Evolutionary conservation across 2,329 filamentous ascomycete species (phyloP), one percentile per base, ranked within the genome.

Genomic region (Colletotrichum spinosum): DNA sequence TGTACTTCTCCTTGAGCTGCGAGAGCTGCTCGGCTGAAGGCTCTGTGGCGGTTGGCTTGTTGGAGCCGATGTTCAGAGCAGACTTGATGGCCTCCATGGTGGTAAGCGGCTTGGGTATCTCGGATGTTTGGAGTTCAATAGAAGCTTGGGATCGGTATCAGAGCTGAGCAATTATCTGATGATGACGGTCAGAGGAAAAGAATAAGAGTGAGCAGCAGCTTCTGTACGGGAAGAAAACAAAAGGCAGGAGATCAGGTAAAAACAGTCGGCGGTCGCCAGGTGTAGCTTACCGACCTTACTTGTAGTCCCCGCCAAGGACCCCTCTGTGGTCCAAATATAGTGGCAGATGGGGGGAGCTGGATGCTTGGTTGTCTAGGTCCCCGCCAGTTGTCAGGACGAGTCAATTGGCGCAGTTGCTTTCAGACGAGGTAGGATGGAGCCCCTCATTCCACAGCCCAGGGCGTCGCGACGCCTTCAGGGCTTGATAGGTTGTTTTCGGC

Each of bases 1-100:
- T 83, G 81, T 94, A 97, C 76, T 90, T 91, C 69, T 90, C 81
- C 78, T 87, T 88, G 45, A 97, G 86, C 71, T 87, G 79, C 60
- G 88, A 83, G 72, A 94, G 81, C 74, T 92, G 86, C 69, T 92
- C 87, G 63, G 87, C 78, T 42, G 87, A 86, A 65, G 92, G 90
- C 71, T 86, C 83, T 79, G 74, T 49, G 79, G 77, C 35, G 80
- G 72, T 72, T 46, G 70, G 69, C 68, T 67, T 69, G 70, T 73
- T 73, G 70, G 72, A 70, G 70, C 76, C 76, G 49, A 80, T 71
- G 73, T 78, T 71, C 60, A 83, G 74, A 37, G 75, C 71, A 65
- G 80, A 72, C 77, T 81, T 83, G 75, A 83, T 74, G 68, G 77
- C 73, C 64, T 81, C 77, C 80, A 83, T 84, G 69, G 50, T 78